These are phyloP conservation scores for Brassica rapa DNA, from an alignment of 345 rosid species.

Conservation along the genomic window DNA sequence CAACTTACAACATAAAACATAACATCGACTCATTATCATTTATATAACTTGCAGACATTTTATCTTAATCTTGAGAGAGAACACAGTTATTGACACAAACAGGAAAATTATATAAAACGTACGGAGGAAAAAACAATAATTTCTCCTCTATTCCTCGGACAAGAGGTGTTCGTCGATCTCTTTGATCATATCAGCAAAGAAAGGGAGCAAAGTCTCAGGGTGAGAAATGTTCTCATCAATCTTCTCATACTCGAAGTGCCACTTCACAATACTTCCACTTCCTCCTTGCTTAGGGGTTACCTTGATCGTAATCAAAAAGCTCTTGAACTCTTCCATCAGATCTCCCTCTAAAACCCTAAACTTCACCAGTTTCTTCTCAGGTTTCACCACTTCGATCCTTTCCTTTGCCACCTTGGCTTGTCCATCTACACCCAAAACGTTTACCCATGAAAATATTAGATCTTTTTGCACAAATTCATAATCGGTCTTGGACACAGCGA, in stretches of 20 bases:
- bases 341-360: slow-evolving; percentile 31
- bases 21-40: not conserved
- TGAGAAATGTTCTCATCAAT: slow-evolving; percentile 14
- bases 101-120: not conserved
- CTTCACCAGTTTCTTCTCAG: slow-evolving; percentile 23
- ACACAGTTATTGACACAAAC: not conserved
- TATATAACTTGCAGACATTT: not conserved
- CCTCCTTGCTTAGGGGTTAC: slow-evolving; percentile 18
- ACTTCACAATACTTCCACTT: slow-evolving; percentile 22
- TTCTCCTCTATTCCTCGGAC: slow-evolving; percentile 8
- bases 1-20: not conserved
- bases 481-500: not conserved
- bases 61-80: not conserved
- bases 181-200: slow-evolving; percentile 16
- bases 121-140: not conserved
- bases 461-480: not conserved
- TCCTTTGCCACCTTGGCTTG: slow-evolving; percentile 23
- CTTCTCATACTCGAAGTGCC: slow-evolving; percentile 29
- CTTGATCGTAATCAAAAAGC: slow-evolving; percentile 17
- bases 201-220: slow-evolving; percentile 21
- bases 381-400: slow-evolving; percentile 23
- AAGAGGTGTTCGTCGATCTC: slow-evolving; percentile 20
- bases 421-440: slow-evolving; percentile 25
- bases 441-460: not conserved
- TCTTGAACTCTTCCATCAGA: slow-evolving; percentile 27